These are phyloP conservation scores for Lasiosphaeria ovina DNA, from an alignment of 495 filamentous ascomycete genomes.

Conservation along the genomic window DNA sequence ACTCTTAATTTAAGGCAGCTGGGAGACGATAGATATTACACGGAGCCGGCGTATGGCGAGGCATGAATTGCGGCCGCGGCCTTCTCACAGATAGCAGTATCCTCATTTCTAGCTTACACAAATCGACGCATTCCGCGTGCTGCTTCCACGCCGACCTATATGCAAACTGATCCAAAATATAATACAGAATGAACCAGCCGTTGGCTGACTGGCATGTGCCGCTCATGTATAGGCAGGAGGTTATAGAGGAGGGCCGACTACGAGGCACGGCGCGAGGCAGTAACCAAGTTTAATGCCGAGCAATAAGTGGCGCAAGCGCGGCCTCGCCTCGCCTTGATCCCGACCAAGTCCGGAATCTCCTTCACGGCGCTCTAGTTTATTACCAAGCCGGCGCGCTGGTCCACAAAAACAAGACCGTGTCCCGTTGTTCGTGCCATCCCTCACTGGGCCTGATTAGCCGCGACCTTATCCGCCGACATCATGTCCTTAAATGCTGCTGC, in stretches of 20 bases:
- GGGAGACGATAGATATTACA: too few relatives aligned
- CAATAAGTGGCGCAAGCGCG: conserved; percentile 97
- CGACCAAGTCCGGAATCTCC: conserved; percentile 97
- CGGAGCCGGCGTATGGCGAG: too few relatives aligned
- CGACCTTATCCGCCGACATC: too few relatives aligned
- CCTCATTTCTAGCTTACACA: too few relatives aligned
- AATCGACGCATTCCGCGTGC: too few relatives aligned
- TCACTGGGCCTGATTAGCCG: too few relatives aligned
- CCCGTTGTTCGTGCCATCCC: too few relatives aligned
- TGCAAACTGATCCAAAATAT: conserved; percentile 24
- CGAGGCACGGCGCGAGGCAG: conserved; percentile 63
- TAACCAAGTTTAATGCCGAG: conserved; percentile 74
- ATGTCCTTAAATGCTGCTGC: too few relatives aligned
- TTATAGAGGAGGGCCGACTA: conserved; percentile 80
- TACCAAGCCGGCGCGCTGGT: conserved; percentile 95
- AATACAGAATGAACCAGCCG: conserved; percentile 47
- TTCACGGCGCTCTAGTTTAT: conserved; percentile 95
- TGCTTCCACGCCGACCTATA: too few relatives aligned
- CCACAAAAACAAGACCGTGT: too few relatives aligned
- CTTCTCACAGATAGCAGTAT: conserved; percentile 25
- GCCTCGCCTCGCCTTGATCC: conserved; percentile 84
- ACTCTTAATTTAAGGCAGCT: too few relatives aligned
- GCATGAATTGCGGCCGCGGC: too few relatives aligned
- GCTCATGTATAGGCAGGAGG: conserved; percentile 86
- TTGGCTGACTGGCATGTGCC: conserved; percentile 94